Percentiles rank a stretch among this genome's conserved stretches.
Evolutionary conservation across 805 yeast genomes (phyloP).

Genomic region (Metschnikowia kofuensis): DNA sequence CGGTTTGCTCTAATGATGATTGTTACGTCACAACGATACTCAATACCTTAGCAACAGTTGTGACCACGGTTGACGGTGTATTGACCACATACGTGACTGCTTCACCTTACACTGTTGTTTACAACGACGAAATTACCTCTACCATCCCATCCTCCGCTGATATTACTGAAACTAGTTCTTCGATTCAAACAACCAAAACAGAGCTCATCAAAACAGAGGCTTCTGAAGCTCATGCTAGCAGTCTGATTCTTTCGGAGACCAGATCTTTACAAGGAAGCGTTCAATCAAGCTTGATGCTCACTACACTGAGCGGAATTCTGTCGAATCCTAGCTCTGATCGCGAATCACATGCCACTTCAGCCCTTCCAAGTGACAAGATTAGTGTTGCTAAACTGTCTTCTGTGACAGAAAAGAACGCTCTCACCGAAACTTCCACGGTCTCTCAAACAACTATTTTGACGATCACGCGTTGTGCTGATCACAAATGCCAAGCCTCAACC

Average conservation of each 20-base stretch:
- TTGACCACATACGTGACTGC: conserved; percentile 37
- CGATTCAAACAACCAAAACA: neutral
- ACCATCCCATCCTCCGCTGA: neutral
- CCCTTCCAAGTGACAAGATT: neutral
- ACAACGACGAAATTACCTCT: conserved; percentile 3
- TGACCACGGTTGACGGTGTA: conserved; percentile 37
- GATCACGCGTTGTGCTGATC: conserved; percentile 28
- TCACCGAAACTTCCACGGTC: conserved; percentile 7
- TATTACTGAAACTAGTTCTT: neutral
- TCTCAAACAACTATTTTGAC: conserved; percentile 19
- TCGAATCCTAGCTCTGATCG: neutral
- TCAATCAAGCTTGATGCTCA: neutral
- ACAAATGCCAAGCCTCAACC: conserved; percentile 24
- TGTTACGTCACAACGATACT: conserved; percentile 36
- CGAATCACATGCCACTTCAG: neutral
- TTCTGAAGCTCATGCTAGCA: neutral
- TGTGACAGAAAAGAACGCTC: neutral
- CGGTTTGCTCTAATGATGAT: conserved; percentile 28
- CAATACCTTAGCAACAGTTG: conserved; percentile 30
- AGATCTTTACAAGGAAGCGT: neutral
- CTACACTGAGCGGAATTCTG: too few relatives aligned
- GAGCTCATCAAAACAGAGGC: neutral
- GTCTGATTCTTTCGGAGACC: neutral
- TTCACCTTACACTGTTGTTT: conserved; percentile 23
- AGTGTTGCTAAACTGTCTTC: too few relatives aligned